Conservation (phyloP, 2,329 filamentous ascomycete genomes). For the Raffaelea arxii region DNA sequence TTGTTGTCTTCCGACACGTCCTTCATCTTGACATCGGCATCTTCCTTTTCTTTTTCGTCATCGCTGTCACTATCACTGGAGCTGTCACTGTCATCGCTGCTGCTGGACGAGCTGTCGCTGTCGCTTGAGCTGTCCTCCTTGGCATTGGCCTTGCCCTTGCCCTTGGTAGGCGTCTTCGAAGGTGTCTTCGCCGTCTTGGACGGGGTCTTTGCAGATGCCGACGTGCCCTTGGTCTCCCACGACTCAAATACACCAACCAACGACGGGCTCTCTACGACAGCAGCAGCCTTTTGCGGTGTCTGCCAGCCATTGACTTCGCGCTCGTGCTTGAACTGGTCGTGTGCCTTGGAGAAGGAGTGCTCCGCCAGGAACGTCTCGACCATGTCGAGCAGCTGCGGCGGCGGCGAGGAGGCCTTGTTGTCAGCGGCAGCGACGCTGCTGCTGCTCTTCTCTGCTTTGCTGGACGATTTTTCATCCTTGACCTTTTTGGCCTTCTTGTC, state of each 20-base stretch:
- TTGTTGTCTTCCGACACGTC: too few species aligned
- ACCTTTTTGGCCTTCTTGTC: conserved; percentile 8
- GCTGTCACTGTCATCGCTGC: conserved; percentile 29
- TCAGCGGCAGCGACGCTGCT: conserved; percentile 9
- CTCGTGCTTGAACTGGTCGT: conserved; percentile 54
- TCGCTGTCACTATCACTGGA: neutral
- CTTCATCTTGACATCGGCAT: too few species aligned
- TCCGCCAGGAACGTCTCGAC: conserved; percentile 58
- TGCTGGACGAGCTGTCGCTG: conserved; percentile 27
- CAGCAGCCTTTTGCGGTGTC: conserved; percentile 10
- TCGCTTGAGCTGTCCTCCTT: conserved; percentile 13
- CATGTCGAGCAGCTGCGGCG: conserved; percentile 55
- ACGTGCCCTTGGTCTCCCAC: conserved; percentile 33
- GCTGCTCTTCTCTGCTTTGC: conserved; percentile 1
- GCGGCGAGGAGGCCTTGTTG: conserved; percentile 23
- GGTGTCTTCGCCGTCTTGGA: neutral
- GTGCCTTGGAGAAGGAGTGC: conserved; percentile 53
- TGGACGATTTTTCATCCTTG: conserved; percentile 3
- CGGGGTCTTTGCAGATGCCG: conserved; percentile 3
- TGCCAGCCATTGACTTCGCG: conserved; percentile 43
- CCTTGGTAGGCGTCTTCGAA: conserved; percentile 18
- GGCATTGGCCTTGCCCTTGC: conserved; percentile 18
- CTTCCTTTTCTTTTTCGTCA: too few species aligned
- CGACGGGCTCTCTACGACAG: conserved; percentile 18
- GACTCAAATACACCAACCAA: conserved; percentile 40